These are phyloP conservation scores for Ilyonectria destructans DNA, from an alignment of 2,329 filamentous ascomycete species.

Conservation along the genomic window DNA sequence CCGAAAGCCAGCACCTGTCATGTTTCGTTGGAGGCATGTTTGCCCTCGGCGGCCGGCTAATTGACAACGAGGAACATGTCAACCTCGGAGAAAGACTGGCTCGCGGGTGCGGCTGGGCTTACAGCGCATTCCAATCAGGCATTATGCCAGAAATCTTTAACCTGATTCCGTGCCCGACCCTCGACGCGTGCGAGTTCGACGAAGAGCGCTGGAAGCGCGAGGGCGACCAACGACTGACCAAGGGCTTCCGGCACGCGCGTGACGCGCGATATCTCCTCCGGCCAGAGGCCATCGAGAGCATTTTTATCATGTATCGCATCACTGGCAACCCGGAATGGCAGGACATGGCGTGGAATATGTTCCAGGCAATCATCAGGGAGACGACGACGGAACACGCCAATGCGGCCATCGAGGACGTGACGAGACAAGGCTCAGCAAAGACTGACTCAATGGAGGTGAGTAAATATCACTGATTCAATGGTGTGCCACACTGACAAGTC, in stretches of 20 bases:
- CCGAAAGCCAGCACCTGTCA: conserved; percentile 69
- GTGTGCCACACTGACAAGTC: conserved; percentile 14
- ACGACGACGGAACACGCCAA: conserved; percentile 66
- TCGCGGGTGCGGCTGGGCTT: conserved; percentile 72
- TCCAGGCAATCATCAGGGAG: conserved; percentile 61
- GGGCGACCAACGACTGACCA: conserved; percentile 53
- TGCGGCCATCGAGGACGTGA: conserved; percentile 65
- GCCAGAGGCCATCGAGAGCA: conserved; percentile 66
- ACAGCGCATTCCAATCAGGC: conserved; percentile 68
- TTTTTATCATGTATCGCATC: conserved; percentile 67
- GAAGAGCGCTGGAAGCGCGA: conserved; percentile 48
- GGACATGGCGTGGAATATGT: conserved; percentile 70
- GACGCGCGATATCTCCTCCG: conserved; percentile 67
- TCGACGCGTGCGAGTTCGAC: conserved; percentile 53
- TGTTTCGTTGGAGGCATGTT: conserved; percentile 82
- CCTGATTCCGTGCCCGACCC: conserved; percentile 61
- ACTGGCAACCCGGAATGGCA: conserved; percentile 65
- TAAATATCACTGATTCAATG: conserved; percentile 43
- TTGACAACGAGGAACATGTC: conserved; percentile 65
- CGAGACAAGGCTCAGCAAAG: conserved; percentile 52
- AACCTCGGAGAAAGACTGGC: conserved; percentile 65
- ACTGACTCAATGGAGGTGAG: conserved; percentile 74
- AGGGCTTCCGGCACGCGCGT: conserved; percentile 75
- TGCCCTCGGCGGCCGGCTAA: conserved; percentile 74
- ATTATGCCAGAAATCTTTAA: conserved; percentile 73